These are phyloP conservation scores for Xylariaceae sp. DNA, from an alignment of 2,329 filamentous ascomycete species.

Conservation along the genomic window DNA sequence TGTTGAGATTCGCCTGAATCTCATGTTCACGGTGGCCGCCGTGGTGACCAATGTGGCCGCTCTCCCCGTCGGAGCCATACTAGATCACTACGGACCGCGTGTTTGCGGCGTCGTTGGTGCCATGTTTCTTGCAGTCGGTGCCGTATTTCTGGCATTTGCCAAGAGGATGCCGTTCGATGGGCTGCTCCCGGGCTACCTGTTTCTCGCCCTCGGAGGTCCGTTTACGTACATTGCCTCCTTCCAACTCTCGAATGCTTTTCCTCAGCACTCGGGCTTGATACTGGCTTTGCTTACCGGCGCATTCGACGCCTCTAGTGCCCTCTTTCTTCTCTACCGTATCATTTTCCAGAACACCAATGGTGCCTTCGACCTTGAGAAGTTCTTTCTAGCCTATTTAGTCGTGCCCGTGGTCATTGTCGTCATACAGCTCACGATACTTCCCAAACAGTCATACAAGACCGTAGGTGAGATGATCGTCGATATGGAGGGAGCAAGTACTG, in stretches of 20 bases:
- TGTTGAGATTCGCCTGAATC: slow-evolving; percentile 66
- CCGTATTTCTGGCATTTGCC: slow-evolving; percentile 69
- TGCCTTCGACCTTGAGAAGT: slow-evolving; percentile 60
- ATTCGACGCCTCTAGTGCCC: slow-evolving; percentile 77
- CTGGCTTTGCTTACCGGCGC: slow-evolving; percentile 76
- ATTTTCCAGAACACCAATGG: slow-evolving; percentile 59
- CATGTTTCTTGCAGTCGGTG: slow-evolving; percentile 65
- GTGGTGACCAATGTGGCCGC: slow-evolving; percentile 86
- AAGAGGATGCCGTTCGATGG: slow-evolving; percentile 67
- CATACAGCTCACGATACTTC: slow-evolving; percentile 70
- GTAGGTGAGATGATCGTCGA: slow-evolving; percentile 78
- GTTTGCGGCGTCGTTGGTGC: slow-evolving; percentile 71
- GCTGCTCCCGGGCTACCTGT: slow-evolving; percentile 70
- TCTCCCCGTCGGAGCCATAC: slow-evolving; percentile 78
- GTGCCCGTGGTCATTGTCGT: slow-evolving; percentile 67
- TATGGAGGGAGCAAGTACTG: slow-evolving; percentile 53
- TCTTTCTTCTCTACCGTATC: slow-evolving; percentile 73
- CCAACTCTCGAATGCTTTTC: slow-evolving; percentile 82
- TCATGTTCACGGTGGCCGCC: slow-evolving; percentile 90
- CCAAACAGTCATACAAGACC: slow-evolving; percentile 76
- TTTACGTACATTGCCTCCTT: slow-evolving; percentile 83
- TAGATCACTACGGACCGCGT: slow-evolving; percentile 79
- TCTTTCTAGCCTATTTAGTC: slow-evolving; percentile 70
- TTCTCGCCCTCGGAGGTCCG: slow-evolving; percentile 74
- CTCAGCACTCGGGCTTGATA: slow-evolving; percentile 72